Evolutionary conservation across 1,284 basidiomycete genomes (phyloP), one percentile per base, ranked within the genome.

Genomic region (Pseudozyma hubeiensis): DNA sequence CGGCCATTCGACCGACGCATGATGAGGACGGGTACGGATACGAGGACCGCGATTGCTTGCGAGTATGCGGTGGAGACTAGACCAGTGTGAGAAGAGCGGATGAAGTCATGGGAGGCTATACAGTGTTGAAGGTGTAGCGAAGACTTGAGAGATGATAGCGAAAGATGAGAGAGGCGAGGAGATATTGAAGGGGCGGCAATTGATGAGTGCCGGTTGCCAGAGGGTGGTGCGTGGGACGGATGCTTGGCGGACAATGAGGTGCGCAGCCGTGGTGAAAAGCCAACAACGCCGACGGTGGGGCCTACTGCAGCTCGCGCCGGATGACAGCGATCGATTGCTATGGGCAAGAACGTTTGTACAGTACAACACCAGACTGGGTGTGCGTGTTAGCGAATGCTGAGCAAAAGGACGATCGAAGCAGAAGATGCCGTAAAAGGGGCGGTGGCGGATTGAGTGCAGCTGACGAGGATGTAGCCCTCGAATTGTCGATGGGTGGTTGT

Each of bases 1-100:
- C 66, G 61, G 49, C 50, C 19, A 14, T 44, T 11, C 30, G 31
- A 39, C 51, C 60, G 66, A 48, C 56, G 56, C 66, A 69, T 69
- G 56, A 53, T 45, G 56, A 49, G 45, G 29, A 11, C n/a, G 37
- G 40, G 35, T 30, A 51, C 31, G 44, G n/a, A 17, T 24, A n/a
- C 57, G 8, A 43, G 40, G 44, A 53, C 53, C 64, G 43, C 34
- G 13, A 10, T 33, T 17, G 31, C 52, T 55, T 56, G 39, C 37
- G 35, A 35, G 24, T 11, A 7, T 41, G 66, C 41, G 31, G 34
- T 37, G 34, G 29, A 29, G 4, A 46, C 45, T 24, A 50, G 50
- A 31, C 29, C 29, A 44, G 44, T 45, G 45, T 40, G 13, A 43
- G 52, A 33, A 41, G n/a, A 35, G 48, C 52, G 53, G 61, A 24